Evolutionary conservation across 805 yeast genomes (phyloP), one percentile per base, ranked within the genome.

Genomic region (Teunomyces barrocoloradensis): DNA sequence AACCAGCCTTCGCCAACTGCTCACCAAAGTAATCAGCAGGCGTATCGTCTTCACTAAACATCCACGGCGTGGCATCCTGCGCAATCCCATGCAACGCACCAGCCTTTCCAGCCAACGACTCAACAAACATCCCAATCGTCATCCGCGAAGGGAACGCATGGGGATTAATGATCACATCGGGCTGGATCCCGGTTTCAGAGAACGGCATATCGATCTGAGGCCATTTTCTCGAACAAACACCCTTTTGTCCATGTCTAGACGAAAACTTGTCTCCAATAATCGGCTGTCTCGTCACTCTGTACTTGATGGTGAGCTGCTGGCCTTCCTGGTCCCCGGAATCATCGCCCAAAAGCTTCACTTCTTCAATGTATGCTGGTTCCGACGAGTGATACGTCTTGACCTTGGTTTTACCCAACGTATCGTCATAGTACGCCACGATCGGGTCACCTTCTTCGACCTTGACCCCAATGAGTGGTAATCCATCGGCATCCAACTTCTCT

Each of bases 111-210:
- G 99, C 98, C 48, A 94, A 71, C 45, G 96, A 87, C 71, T 94
- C 99, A 42, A 94, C 97, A 71, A 94, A 94, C 98, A 94, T 94
- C 75, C 99, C 99, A 69, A 94, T 92, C 10, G 99, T 94, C 99
- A 94, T 94, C 77, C 99, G 94, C 42, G 98, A 92, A 58, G 99
- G 99, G 92, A 92, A 94, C 56, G 98, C 99, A 68, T 92, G 99
- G 3, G 99, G 99, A 67, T 94, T 94, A 63, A 94, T 94, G 63
- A 94, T 94, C 57, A 94, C 87, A 71, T 94, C 99, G 2, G 99
- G 99, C 67, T 88, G 96, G 52, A 94, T 92, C 60, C 99, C 99
- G 29, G 88, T 76, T 72, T 94, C 99, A 55, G 89, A 81, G 75
- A 94, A 94, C 46, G 99, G 99, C 96, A 94, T 84, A 68, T 94